Conservation (phyloP, 1,284 basidiomycete species). For the Cryptococcus sp. region DNA sequence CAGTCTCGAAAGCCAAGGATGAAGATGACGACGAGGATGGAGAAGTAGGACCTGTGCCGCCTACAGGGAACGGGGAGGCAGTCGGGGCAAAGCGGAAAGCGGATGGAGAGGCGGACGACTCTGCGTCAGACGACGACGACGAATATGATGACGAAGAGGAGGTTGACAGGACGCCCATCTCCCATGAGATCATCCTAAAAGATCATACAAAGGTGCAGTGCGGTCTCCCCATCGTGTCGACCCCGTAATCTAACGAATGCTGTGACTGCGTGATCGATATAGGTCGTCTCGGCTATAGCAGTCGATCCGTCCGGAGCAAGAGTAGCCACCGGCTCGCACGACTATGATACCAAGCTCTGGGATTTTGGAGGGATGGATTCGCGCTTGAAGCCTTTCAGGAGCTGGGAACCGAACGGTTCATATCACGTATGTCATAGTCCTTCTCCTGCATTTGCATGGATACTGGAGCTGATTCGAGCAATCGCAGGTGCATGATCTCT, state of each 20-base stretch:
- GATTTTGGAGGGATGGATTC: constrained; percentile 98
- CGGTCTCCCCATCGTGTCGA: neutral
- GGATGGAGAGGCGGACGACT: constrained; percentile 20
- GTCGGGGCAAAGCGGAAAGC: constrained; percentile 33
- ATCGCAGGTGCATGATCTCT: constrained; percentile 78
- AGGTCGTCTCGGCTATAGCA: constrained; percentile 84
- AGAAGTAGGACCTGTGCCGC: constrained; percentile 39
- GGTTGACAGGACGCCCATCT: constrained; percentile 52
- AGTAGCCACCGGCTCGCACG: constrained; percentile 86
- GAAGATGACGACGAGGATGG: constrained; percentile 33
- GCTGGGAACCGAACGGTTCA: constrained; percentile 87
- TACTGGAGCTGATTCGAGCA: neutral
- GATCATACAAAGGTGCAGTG: constrained; percentile 76
- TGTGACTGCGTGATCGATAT: neutral
- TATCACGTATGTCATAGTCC: constrained; percentile 62
- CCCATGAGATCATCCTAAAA: constrained; percentile 82
- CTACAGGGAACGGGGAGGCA: constrained; percentile 14
- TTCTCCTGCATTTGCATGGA: neutral
- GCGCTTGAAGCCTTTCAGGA: constrained; percentile 84
- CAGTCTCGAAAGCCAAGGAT: constrained; percentile 1
- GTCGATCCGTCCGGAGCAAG: constrained; percentile 92
- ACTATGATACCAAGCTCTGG: constrained; percentile 97
- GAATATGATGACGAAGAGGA: constrained; percentile 46
- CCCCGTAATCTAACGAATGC: neutral
- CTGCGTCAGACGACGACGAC: constrained; percentile 23